Percentiles rank a stretch among this genome's conserved stretches.
Conservation (phyloP, 2,329 filamentous ascomycete genomes). For the Erysiphe neolycopersici region DNA sequence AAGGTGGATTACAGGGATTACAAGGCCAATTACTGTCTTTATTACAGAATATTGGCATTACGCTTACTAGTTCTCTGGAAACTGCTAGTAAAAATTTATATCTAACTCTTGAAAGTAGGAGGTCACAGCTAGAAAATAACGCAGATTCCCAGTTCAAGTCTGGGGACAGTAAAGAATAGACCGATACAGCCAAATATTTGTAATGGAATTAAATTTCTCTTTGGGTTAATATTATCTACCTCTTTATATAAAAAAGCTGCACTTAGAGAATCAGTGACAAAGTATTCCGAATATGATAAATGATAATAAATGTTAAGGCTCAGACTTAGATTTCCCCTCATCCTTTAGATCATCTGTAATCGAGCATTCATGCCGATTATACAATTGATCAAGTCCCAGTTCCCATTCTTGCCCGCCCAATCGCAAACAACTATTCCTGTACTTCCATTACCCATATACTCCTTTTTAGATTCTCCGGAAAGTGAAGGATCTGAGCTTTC, state of each 20-base stretch:
- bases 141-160: conserved; percentile 3
- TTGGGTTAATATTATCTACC: too few species aligned
- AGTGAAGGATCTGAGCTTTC: not conserved
- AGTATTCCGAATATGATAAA: too few species aligned
- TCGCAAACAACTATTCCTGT: conserved; percentile 83
- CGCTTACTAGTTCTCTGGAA: conserved; percentile 54
- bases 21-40: conserved; percentile 56
- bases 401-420: conserved; percentile 64
- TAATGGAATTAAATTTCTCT: too few species aligned
- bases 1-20: conserved; percentile 56
- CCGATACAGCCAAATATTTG: too few species aligned
- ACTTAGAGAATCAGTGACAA: too few species aligned
- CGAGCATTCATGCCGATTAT: conserved; percentile 79
- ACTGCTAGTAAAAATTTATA: conserved; percentile 59
- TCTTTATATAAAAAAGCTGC: too few species aligned
- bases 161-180: too few species aligned
- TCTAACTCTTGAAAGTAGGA: conserved; percentile 63
- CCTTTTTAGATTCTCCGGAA: conserved; percentile 10
- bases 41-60: conserved; percentile 55
- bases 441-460: conserved; percentile 36
- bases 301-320: too few species aligned
- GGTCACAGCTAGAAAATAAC: conserved; percentile 57
- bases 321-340: too few species aligned
- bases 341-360: conserved; percentile 18
- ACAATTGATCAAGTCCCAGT: conserved; percentile 75